phyloP scores from a whole-genome alignment of 2,329 filamentous ascomycete genomes.

The Beauveria bassiana region DNA sequence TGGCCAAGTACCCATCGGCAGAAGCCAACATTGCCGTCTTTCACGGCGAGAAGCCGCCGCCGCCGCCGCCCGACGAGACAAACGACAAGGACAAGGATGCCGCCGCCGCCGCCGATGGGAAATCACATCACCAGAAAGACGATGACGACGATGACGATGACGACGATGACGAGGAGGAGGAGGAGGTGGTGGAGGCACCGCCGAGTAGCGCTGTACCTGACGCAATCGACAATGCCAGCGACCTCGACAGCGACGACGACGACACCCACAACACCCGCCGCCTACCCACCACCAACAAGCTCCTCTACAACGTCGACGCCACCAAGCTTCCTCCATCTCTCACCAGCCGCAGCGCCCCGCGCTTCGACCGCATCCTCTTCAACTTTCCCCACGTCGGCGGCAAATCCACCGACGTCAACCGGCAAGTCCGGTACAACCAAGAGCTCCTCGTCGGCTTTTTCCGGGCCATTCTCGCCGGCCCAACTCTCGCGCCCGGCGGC shows the following conservation, averaged over 20 bases:
- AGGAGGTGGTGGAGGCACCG: background rate
- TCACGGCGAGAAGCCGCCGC: slow-evolving; percentile 12
- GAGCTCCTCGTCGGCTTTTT: slow-evolving; percentile 67
- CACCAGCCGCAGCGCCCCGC: slow-evolving; percentile 16
- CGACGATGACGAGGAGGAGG: background rate
- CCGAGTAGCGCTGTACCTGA: slow-evolving; percentile 12
- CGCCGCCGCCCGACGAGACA: slow-evolving; percentile 18
- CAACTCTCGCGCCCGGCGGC: slow-evolving; percentile 42
- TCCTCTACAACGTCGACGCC: slow-evolving; percentile 61
- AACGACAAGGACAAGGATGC: slow-evolving; percentile 19
- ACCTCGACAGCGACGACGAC: slow-evolving; percentile 13
- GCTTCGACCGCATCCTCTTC: slow-evolving; percentile 73
- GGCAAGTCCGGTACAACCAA: slow-evolving; percentile 90
- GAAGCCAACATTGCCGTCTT: slow-evolving; percentile 50
- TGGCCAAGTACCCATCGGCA: slow-evolving; percentile 68
- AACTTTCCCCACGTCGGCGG: slow-evolving; percentile 97
- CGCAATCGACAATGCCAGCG: slow-evolving; percentile 10
- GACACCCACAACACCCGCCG: slow-evolving; percentile 16
- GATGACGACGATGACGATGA: background rate
- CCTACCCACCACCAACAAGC: slow-evolving; percentile 21
- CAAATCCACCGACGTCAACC: slow-evolving; percentile 84
- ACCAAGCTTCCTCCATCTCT: slow-evolving; percentile 48
- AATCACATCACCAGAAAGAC: background rate
- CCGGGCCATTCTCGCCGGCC: slow-evolving; percentile 33
- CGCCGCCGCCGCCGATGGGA: background rate